Base-by-base conservation (phyloP, 2,329 filamentous ascomycete genomes). In the Cladosporium sp. region DNA sequence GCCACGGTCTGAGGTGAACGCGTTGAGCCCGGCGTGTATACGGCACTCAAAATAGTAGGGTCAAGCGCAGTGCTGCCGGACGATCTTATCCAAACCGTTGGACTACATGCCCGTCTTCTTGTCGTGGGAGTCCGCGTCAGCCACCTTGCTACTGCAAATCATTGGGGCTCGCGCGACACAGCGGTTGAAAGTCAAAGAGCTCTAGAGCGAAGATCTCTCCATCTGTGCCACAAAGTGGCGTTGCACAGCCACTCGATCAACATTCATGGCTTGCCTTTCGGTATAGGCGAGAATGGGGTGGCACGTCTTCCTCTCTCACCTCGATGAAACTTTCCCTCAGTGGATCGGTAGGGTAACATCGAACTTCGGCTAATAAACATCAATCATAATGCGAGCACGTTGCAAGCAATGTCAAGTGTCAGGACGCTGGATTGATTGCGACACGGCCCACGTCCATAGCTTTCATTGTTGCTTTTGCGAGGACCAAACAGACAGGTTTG, bases 21-120 rank as follows among this genome's bases (percentile, higher is more conserved):
- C 25, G 50, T 13, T n/a, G 50, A 9, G 15, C n/a, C 50, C 50
- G 50, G 17, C n/a, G 25, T 44, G 39, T 53, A 25, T n/a, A n/a
- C 25, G 24, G 45, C 49, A 17, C 49, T 42, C 37, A 25, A 42
- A 44, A 34, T 42, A 40, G 25, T 22, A 20, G 24, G n/a, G 36
- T 19, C 9, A 34, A 53, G 50, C 49, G 49, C 36, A 53, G 50
- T 42, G 36, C 24, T 42, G 50, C 50, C 50, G 50, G 50, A 36
- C 50, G 50, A 53, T 53, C 50, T 42, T 53, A 39, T 42, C 50
- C 24, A 42, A 53, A 53, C 50, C 36, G 50, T 53, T 53, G 47
- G 47, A 35, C 28, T 50, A 50, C 28, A 32, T 9, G 12, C 28
- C 12, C 12, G 12, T 19, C 34, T 44, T 40, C 9, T 28, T n/a